A percentile compares a stretch with the other conserved stretches of the same genome.
Evolutionary conservation across 73 alveolate species (phyloP).

Genomic region (Uronychia setigera): DNA sequence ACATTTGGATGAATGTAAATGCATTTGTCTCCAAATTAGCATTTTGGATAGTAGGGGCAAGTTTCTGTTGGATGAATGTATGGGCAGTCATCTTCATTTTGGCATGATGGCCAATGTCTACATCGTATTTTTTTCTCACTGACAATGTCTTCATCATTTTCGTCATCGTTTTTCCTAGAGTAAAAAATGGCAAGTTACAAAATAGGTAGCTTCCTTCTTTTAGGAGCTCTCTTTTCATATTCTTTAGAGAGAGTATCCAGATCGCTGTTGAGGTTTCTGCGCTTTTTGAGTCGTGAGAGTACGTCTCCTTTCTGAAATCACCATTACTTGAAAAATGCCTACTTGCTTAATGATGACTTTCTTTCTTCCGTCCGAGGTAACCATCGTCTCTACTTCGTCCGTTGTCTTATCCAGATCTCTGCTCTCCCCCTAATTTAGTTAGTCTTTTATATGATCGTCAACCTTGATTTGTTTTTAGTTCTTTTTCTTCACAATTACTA

Average conservation of each 20-base stretch:
- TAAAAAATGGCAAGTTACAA: too few species aligned
- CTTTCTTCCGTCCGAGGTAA: neutral
- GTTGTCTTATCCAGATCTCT: neutral
- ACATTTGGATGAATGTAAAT: slow-evolving; percentile 46
- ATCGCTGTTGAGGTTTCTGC: slow-evolving; percentile 5
- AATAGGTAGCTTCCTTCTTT: slow-evolving; percentile 3
- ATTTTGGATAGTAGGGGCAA: slow-evolving; percentile 43
- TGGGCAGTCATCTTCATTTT: slow-evolving; percentile 46
- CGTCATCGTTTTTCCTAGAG: neutral
- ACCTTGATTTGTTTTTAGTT: neutral
- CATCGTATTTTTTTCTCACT: slow-evolving; percentile 21
- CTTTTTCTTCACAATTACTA: neutral
- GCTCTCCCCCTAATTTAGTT: neutral
- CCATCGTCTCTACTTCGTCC: neutral
- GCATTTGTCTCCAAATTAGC: slow-evolving; percentile 47
- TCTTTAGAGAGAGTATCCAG: neutral
- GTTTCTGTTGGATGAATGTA: slow-evolving; percentile 40
- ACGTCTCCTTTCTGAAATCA: slow-evolving; percentile 10
- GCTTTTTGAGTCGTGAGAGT: neutral
- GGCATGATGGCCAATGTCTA: slow-evolving; percentile 42
- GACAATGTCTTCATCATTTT: neutral
- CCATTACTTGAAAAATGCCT: neutral
- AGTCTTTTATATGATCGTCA: neutral
- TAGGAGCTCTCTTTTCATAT: slow-evolving; percentile 9
- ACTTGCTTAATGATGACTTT: neutral